These are phyloP conservation scores for Dothistroma septosporum DNA, from an alignment of 2,329 filamentous ascomycete genomes.

Conservation along the genomic window DNA sequence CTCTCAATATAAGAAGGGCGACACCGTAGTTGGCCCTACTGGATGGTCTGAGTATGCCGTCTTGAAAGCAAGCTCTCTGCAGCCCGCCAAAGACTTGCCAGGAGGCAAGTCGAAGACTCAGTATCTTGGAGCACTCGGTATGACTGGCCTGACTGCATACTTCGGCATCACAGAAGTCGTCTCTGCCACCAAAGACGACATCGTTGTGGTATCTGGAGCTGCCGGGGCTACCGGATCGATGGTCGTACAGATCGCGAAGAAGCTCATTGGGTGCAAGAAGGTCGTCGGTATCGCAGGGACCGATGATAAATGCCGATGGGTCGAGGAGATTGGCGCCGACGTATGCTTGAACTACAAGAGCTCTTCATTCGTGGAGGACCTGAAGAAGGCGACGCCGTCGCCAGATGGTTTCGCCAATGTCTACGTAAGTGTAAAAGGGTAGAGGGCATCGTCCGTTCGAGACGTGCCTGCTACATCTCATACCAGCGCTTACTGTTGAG, in stretches of 20 bases:
- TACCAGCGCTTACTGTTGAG: no score
- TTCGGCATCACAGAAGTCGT: conserved; percentile 43
- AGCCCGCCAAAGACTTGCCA: conserved; percentile 24
- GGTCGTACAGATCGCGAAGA: conserved; percentile 53
- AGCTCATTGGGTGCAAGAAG: conserved; percentile 35
- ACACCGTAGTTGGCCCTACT: conserved; percentile 33
- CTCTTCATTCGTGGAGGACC: conserved; percentile 44
- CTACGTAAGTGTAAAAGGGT: no score
- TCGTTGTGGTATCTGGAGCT: conserved; percentile 48
- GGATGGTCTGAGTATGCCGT: conserved; percentile 45
- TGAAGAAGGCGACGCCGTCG: conserved; percentile 42
- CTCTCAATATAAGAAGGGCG: conserved; percentile 34
- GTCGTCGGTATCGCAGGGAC: conserved; percentile 52
- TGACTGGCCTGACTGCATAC: conserved; percentile 46
- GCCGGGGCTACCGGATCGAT: conserved; percentile 49
- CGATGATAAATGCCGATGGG: conserved; percentile 51
- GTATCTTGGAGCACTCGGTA: conserved; percentile 46
- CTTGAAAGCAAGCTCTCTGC: conserved; percentile 31
- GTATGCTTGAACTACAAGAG: conserved; percentile 53
- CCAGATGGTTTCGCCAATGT: conserved; percentile 52
- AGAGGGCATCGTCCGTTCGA: no score
- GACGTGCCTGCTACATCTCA: no score
- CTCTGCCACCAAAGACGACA: conserved; percentile 38
- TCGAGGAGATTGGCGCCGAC: conserved; percentile 51
- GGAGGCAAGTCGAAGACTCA: conserved; percentile 41